Evolutionary conservation across 164 flowering plant species (phyloP), one percentile per base, ranked within the genome.

Genomic region (Buxus sempervirens): DNA sequence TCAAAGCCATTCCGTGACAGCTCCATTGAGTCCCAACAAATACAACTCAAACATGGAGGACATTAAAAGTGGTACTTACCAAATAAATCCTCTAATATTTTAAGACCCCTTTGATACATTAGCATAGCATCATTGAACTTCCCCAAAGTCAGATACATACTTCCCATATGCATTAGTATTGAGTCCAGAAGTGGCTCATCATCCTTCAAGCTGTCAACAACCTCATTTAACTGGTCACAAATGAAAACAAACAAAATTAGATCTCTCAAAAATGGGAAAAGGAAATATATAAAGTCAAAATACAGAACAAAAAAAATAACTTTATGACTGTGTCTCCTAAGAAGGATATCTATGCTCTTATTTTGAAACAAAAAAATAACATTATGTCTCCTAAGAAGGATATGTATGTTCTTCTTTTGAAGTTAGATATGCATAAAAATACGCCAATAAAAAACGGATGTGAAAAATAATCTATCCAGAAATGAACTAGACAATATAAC

Each of bases 91-190:
- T 90, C 96, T 60, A 86, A 69, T 58, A 90, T 85, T 64, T 60
- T 64, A 67, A 85, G 70, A 65, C 78, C 86, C 72, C 96, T 87
- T 53, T 62, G 57, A 74, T 88, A 87, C 74, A 71, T 61, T 36
- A 59, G 58, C 62, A 82, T 62, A 27, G 97, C 87, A 67, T 81
- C 72, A 77, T 86, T 87, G 71, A 76, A 85, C 76, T 83, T 84
- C 71, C 87, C 88, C 80, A 87, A 70, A 69, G 81, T 70, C 21
- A 88, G 67, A 68, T 86, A 88, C 91, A 94, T 86, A 68, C 90
- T 87, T 68, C 94, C 98, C 93, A 94, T 90, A 78, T 91, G 98
- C 71, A 85, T 70, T 28, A 94, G 81, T 68, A 91, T 68, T 45
- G 90, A 81, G 80, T 84, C n/a, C 98, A 73, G 72, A 74, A 82